A percentile compares a stretch with the other conserved stretches of the same genome.
These are phyloP conservation scores for Hyaloscypha variabilis DNA, from an alignment of 495 filamentous ascomycete genomes.

Conservation along the genomic window DNA sequence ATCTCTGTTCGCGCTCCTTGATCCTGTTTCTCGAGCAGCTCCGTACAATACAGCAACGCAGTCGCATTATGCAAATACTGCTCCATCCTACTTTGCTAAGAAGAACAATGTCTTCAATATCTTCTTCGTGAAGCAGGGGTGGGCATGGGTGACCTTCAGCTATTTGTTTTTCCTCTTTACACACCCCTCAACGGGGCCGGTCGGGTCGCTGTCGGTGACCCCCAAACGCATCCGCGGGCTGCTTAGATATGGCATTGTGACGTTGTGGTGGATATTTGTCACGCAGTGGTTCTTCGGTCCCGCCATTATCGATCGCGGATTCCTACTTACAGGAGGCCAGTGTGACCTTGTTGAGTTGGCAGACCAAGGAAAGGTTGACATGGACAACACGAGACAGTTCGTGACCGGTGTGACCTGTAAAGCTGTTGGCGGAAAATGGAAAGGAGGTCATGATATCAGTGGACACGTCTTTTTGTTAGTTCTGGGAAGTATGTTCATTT, in stretches of 20 bases:
- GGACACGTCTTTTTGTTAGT: slow-evolving; percentile 95
- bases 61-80: slow-evolving; percentile 57
- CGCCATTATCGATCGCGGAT: slow-evolving; percentile 83
- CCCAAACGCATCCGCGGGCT: slow-evolving; percentile 50
- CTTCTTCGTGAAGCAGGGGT: slow-evolving; percentile 92
- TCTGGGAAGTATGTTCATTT: slow-evolving; percentile 74
- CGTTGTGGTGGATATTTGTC: slow-evolving; percentile 72
- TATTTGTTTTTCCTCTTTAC: slow-evolving; percentile 64
- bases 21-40: slow-evolving; percentile 63
- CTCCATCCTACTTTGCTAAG: slow-evolving; percentile 87
- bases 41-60: slow-evolving; percentile 58
- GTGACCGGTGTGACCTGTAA: slow-evolving; percentile 83
- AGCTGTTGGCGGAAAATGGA: slow-evolving; percentile 78
- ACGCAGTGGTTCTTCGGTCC: slow-evolving; percentile 98
- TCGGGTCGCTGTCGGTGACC: slow-evolving; percentile 36
- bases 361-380: slow-evolving; percentile 32
- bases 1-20: slow-evolving; percentile 76
- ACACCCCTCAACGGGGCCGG: slow-evolving; percentile 52
- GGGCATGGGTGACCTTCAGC: slow-evolving; percentile 82
- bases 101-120: slow-evolving; percentile 91
- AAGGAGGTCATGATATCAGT: slow-evolving; percentile 88
- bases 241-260: slow-evolving; percentile 70
- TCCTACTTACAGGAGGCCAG: slow-evolving; percentile 77
- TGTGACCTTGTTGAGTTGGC: slow-evolving; percentile 57
- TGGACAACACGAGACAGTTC: slow-evolving; percentile 38